phyloP scores from a whole-genome alignment of 1,284 basidiomycete genomes.

The Trametes polyzona region DNA sequence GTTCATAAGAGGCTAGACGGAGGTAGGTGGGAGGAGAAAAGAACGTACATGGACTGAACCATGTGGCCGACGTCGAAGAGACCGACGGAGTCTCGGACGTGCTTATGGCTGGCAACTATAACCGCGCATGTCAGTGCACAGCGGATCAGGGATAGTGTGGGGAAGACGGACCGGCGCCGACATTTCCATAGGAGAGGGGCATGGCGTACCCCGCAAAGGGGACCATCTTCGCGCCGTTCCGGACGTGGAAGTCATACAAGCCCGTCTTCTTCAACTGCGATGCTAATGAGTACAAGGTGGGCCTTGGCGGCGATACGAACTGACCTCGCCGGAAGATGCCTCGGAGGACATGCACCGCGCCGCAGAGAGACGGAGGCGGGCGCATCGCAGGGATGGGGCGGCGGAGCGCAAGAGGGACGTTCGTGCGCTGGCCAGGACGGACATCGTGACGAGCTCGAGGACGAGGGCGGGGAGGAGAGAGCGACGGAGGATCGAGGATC shows the following conservation, averaged over 20 bases:
- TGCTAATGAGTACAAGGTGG: not conserved
- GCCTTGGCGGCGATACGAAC: not conserved
- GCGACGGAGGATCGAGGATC: not conserved
- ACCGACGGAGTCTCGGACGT: slow-evolving; percentile 84
- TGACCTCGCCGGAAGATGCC: not conserved
- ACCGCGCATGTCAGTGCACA: not conserved
- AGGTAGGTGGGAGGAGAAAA: not conserved
- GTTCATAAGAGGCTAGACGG: too few relatives aligned
- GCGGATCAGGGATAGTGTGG: not conserved
- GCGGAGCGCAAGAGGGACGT: not conserved
- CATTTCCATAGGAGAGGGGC: slow-evolving; percentile 86
- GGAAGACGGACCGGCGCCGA: slow-evolving; percentile 72
- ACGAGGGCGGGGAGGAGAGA: not conserved
- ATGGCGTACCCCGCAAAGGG: slow-evolving; percentile 96
- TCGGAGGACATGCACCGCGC: slow-evolving; percentile 14
- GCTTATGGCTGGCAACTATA: slow-evolving; percentile 88
- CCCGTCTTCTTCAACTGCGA: slow-evolving; percentile 65
- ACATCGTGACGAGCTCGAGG: not conserved
- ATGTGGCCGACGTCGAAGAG: slow-evolving; percentile 99
- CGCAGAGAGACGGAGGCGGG: not conserved
- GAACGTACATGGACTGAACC: slow-evolving; percentile 80
- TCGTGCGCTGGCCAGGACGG: not conserved
- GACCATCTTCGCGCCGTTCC: slow-evolving; percentile 92
- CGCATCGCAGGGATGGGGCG: not conserved
- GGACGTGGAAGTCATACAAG: slow-evolving; percentile 90